Conservation (phyloP, 768 basidiomycete genomes). For the Amanita subjunquillea region DNA sequence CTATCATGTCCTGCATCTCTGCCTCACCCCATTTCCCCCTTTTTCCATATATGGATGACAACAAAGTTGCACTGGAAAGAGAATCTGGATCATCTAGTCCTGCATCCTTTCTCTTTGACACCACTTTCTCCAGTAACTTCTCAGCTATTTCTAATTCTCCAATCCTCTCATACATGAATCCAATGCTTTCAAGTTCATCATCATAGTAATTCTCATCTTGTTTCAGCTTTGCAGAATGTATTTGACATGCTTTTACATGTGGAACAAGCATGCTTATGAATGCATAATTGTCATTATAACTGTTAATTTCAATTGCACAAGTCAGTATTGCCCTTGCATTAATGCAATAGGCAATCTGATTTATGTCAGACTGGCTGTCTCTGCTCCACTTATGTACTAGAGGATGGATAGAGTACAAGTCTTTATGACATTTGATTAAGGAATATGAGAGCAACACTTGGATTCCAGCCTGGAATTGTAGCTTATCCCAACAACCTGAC, state of each 20-base stretch:
- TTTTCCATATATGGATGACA: neutral
- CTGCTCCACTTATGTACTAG: constrained; percentile 7
- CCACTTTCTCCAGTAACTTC: neutral
- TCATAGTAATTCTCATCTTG: neutral
- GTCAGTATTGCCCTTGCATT: neutral
- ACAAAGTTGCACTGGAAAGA: too few relatives aligned
- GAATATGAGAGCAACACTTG: constrained; percentile 9
- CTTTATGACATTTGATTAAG: constrained; percentile 6
- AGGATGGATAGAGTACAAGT: constrained; percentile 8
- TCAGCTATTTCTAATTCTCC: neutral
- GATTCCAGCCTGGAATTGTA: constrained; percentile 9
- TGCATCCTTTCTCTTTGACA: neutral
- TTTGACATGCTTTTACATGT: constrained; percentile 4
- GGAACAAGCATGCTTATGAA: constrained; percentile 1
- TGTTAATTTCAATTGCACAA: neutral
- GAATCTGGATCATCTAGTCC: neutral
- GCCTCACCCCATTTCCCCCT: neutral
- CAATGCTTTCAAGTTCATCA: neutral
- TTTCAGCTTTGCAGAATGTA: neutral
- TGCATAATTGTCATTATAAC: neutral
- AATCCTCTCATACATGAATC: neutral
- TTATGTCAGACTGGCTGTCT: neutral
- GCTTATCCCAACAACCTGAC: constrained; percentile 7
- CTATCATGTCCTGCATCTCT: neutral
- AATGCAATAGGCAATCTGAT: neutral